Evolutionary conservation across 192 early-diverging fungal genomes (phyloP).

Genomic region (Glomus cerebriforme): DNA sequence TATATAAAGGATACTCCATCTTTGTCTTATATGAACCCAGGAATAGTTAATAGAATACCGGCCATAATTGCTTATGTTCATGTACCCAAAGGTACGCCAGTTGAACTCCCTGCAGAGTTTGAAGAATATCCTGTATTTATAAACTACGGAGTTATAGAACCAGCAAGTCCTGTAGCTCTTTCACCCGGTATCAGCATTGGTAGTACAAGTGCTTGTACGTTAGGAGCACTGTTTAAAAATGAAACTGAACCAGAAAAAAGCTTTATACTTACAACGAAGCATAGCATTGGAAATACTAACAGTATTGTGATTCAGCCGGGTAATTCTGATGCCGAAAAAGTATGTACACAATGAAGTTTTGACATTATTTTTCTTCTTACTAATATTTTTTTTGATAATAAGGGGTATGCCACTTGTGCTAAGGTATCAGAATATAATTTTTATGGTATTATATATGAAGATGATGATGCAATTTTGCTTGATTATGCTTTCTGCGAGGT

Average conservation of each 20-base stretch:
- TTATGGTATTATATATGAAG: not conserved
- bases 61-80: no score
- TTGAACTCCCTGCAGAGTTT: not conserved
- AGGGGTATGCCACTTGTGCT: not conserved
- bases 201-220: not conserved
- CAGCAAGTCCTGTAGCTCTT: not conserved
- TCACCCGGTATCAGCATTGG: not conserved
- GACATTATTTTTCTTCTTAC: not conserved
- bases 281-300: not conserved
- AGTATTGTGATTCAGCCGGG: not conserved
- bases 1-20: no score
- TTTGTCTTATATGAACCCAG: no score
- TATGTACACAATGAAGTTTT: not conserved
- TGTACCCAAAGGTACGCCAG: no score
- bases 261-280: not conserved
- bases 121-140: not conserved
- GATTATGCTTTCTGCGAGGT: not conserved
- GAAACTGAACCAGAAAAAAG: not conserved
- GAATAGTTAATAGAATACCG: no score
- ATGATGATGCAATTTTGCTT: not conserved
- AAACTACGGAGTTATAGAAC: not conserved
- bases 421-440: not conserved
- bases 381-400: slow-evolving; percentile 9
- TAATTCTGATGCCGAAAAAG: not conserved
- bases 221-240: not conserved